phyloP scores from a whole-genome alignment of 352 stramenopile genomes.

The Phytopythium aichiense region DNA sequence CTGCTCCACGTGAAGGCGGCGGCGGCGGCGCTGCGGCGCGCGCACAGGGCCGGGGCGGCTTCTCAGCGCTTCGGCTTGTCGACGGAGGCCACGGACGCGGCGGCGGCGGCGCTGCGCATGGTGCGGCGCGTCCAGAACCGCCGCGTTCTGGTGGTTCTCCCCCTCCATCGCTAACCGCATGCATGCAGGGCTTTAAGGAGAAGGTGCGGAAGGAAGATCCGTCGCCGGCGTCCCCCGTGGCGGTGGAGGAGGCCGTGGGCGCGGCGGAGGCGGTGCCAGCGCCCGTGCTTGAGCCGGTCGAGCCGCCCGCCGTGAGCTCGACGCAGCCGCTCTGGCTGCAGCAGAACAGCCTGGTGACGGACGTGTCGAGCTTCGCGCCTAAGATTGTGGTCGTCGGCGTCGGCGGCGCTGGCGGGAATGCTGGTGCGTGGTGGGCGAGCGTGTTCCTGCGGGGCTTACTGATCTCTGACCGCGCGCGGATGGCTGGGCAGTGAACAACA shows the following conservation, averaged over 20 bases:
- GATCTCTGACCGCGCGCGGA: not conserved
- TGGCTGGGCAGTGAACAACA: conserved; percentile 74
- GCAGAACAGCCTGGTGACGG: conserved; percentile 50
- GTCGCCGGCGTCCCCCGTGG: conserved; percentile 7
- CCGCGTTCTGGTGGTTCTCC: not conserved
- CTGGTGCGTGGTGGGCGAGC: conserved; percentile 25
- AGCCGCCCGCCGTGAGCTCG: conserved; percentile 37
- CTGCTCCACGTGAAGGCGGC: conserved; percentile 36
- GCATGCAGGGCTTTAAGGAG: conserved; percentile 42
- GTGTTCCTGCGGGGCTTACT: not conserved
- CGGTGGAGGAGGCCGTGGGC: conserved; percentile 5
- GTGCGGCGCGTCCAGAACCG: conserved; percentile 16
- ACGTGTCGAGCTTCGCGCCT: conserved; percentile 73
- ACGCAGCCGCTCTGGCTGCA: conserved; percentile 76
- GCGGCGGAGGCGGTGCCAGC: conserved; percentile 8
- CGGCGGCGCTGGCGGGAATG: conserved; percentile 85
- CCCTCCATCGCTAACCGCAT: not conserved
- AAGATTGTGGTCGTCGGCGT: conserved; percentile 88
- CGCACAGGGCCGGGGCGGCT: conserved; percentile 5
- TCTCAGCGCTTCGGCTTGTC: conserved; percentile 35
- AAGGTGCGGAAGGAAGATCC: conserved; percentile 40
- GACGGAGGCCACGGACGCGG: conserved; percentile 65
- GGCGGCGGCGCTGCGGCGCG: conserved; percentile 29
- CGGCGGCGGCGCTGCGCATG: conserved; percentile 66
- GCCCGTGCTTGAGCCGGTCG: conserved; percentile 30